These are phyloP conservation scores for Metarhizium anisopliae DNA, from an alignment of 2,329 filamentous ascomycete genomes.

Conservation along the genomic window DNA sequence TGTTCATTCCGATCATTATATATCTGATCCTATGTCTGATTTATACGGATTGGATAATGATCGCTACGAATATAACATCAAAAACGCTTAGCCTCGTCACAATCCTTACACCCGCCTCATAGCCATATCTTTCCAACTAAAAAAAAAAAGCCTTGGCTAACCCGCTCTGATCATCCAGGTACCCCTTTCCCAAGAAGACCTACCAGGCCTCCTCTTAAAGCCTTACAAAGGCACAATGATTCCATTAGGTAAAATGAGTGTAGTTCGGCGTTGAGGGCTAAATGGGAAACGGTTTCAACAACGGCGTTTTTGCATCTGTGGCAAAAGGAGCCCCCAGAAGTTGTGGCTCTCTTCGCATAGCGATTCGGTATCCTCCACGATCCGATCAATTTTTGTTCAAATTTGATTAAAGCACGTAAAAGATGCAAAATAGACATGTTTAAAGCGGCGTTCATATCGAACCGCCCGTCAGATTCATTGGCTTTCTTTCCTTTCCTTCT, in stretches of 20 bases:
- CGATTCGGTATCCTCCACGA: conserved; percentile 34
- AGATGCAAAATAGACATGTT: conserved; percentile 1
- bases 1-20: conserved; percentile 1
- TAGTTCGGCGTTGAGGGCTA: conserved; percentile 33
- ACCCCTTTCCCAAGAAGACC: conserved; percentile 73
- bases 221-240: conserved; percentile 9
- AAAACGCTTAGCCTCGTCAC: background rate
- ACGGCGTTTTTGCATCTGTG: conserved; percentile 34
- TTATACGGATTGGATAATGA: background rate
- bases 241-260: conserved; percentile 12
- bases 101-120: background rate
- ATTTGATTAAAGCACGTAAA: conserved; percentile 2
- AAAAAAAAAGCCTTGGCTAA: conserved; percentile 4
- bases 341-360: conserved; percentile 23
- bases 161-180: conserved; percentile 36
- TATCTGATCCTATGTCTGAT: background rate
- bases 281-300: conserved; percentile 44
- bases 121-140: background rate
- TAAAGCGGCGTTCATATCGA: background rate
- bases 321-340: conserved; percentile 15
- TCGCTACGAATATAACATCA: background rate
- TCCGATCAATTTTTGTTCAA: conserved; percentile 10
- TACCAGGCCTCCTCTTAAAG: conserved; percentile 45
- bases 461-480: background rate
- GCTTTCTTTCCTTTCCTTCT: background rate